These are phyloP conservation scores for Cordyceps militaris DNA, from an alignment of 2,329 filamentous ascomycete species.

Conservation along the genomic window DNA sequence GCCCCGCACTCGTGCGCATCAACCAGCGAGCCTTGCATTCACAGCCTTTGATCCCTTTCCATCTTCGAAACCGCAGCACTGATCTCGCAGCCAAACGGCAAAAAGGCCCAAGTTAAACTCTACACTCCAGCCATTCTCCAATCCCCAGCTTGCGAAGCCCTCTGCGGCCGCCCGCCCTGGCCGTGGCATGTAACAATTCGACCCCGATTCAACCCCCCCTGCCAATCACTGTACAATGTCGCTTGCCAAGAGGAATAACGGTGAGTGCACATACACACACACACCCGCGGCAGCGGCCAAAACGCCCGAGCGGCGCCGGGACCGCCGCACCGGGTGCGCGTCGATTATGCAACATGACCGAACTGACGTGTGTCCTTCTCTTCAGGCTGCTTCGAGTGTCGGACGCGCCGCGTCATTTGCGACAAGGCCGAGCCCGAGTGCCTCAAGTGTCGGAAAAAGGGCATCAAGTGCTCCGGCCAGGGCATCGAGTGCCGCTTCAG, in stretches of 20 bases:
- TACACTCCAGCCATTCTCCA: not conserved
- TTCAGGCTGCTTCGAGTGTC: slow-evolving; percentile 33
- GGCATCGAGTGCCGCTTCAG: slow-evolving; percentile 31
- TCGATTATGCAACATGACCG: not conserved
- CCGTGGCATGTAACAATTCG: not conserved
- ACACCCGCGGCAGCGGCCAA: not conserved
- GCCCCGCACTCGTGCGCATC: slow-evolving; percentile 6
- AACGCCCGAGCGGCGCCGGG: too few relatives aligned
- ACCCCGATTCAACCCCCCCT: not conserved
- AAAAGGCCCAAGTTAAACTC: not conserved
- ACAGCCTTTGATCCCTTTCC: not conserved
- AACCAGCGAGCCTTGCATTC: not conserved
- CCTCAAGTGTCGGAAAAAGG: slow-evolving; percentile 31
- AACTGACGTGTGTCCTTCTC: not conserved
- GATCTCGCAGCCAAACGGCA: not conserved
- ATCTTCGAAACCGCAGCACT: not conserved
- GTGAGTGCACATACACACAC: slow-evolving; percentile 10
- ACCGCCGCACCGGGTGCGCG: not conserved
- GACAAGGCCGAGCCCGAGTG: slow-evolving; percentile 33
- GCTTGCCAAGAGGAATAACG: slow-evolving; percentile 23
- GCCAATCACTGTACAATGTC: slow-evolving; percentile 16
- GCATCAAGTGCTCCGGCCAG: slow-evolving; percentile 32
- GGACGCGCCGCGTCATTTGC: slow-evolving; percentile 31
- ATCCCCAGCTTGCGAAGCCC: not conserved
- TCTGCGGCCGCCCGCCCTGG: not conserved